Evolutionary conservation across 768 basidiomycete species (phyloP), one percentile per base, ranked within the genome.

Genomic region (Harrya chromipes): DNA sequence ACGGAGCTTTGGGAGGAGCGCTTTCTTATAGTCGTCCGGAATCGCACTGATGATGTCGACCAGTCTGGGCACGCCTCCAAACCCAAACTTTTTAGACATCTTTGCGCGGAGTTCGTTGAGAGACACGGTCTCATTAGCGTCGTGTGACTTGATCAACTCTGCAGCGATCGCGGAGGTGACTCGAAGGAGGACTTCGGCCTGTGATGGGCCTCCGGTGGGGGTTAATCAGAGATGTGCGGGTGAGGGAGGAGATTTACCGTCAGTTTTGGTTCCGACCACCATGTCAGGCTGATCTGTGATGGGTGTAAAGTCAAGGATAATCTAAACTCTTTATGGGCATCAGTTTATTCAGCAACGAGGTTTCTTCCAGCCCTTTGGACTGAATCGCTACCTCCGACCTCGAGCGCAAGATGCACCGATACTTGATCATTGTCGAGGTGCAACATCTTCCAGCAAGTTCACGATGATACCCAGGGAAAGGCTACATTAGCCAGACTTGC

Each of bases 21-120:
- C 87, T 58, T 92, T 92, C 71, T 94, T 94, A 73, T 94, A 93
- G 46, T 97, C 94, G 67, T 97, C 94, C 16, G 97, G 97, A 43
- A 98, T 95, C 33, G 97, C 97, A 55, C 92, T 91, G 70, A 99
- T 93, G 62, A 99, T 97, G 67, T 99, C 97, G 39, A 98, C 95
- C 17, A 99, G 79, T 40, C 97, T 72, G 0, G 97, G 97, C 0
- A 95, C 87, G 26, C 90, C 90, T 31, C 87, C 84, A 59, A 85
- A 87, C 5, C 81, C 84, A 64, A 84, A 85, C 68, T 94, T 94
- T 74, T 97, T 97, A 67, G 90, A 90, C 70, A 94, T 79, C 59
- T 84, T 85, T 36, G 87, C 77, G 36, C 95, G 87, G 40, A 98
- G 77, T 44, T 86, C 84, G 62, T 97, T 97, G 47, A 99, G 75